phyloP scores from a whole-genome alignment of 1,284 basidiomycete genomes.

The Neotropicomus parvogracilis region DNA sequence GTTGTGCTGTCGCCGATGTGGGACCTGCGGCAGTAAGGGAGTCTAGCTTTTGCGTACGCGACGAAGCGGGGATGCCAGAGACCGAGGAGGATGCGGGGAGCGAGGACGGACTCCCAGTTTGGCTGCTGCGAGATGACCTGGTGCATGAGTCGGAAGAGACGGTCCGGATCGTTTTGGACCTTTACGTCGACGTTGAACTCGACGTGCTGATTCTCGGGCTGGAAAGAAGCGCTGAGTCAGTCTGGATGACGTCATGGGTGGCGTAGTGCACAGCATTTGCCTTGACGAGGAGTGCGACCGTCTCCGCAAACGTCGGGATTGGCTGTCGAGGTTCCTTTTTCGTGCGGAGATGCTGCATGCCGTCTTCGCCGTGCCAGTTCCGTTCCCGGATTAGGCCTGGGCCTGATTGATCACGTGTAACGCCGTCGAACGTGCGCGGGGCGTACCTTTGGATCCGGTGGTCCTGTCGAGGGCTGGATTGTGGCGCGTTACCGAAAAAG shows the following conservation, averaged over 20 bases:
- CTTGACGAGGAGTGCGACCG: conserved; percentile 77
- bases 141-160: conserved; percentile 86
- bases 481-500: conserved; percentile 18
- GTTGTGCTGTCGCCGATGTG: conserved; percentile 76
- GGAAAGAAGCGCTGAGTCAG: too few species aligned
- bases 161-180: conserved; percentile 85
- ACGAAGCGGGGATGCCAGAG: conserved; percentile 94
- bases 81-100: conserved; percentile 87
- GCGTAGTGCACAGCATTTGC: conserved; percentile 37
- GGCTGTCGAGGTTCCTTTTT: conserved; percentile 77
- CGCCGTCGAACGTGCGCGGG: conserved; percentile 22
- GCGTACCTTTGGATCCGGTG: conserved; percentile 60
- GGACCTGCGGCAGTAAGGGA: conserved; percentile 83
- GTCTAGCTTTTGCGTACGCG: conserved; percentile 63
- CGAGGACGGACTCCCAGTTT: conserved; percentile 77
- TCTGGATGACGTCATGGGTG: too few species aligned
- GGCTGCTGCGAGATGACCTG: conserved; percentile 65
- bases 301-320: conserved; percentile 86
- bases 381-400: conserved; percentile 66
- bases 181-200: conserved; percentile 94
- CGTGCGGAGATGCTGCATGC: conserved; percentile 84
- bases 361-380: conserved; percentile 68
- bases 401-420: conserved; percentile 18
- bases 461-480: conserved; percentile 61
- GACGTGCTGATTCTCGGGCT: conserved; percentile 84